Base-by-base conservation (phyloP, 345 rosid species). In the Hibiscus syriacus region DNA sequence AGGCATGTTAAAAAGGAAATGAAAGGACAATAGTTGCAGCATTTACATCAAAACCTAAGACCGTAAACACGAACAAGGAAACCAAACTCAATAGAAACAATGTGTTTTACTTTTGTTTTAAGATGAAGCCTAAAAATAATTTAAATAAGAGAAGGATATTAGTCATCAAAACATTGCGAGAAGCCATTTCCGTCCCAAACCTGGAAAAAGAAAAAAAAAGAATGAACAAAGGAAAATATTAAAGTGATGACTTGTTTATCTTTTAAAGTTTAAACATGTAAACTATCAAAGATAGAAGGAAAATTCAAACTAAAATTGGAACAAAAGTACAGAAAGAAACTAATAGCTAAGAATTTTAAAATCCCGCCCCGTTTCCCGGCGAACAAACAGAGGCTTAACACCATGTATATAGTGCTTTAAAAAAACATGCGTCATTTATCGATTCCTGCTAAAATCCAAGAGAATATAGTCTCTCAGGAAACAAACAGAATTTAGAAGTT, bases 41-140 rank as follows among this genome's bases (percentile, higher is more conserved):
- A 80, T 88, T 85, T 60, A 73, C 78, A 70, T 87, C 87, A 72
- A 91, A 82, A 14, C 84, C 91, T 43, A 87, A 73, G 70, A 85
- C 85, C 50, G 91, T 91, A 74, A 48, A 22, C 77, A 74, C 65
- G 41, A 39, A 76, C 80, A 85, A 83, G 85, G 84, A 69, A 78
- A 66, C 38, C 59, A 68, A 43, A 63, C 19, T 60, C 20, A 5
- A 72, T 11, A 57, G n/a, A 19, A 19, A 43, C 19, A 53, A 52
- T 17, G n/a, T 0, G 7, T 43, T 34, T 5, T 43, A 43, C 25
- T 55, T 41, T 27, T 41, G 5, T 13, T 9, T 10, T 6, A 16
- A 20, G 41, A 2, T 55, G 70, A 63, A 48, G n/a, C 26, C 38
- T 26, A 29, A 43, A 46, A 67, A 73, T 50, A 36, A 22, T 26